Percentiles rank a stretch among this genome's conserved stretches.
Evolutionary conservation across 1,284 basidiomycete genomes (phyloP).

Genomic region (Ganoderma boninense): DNA sequence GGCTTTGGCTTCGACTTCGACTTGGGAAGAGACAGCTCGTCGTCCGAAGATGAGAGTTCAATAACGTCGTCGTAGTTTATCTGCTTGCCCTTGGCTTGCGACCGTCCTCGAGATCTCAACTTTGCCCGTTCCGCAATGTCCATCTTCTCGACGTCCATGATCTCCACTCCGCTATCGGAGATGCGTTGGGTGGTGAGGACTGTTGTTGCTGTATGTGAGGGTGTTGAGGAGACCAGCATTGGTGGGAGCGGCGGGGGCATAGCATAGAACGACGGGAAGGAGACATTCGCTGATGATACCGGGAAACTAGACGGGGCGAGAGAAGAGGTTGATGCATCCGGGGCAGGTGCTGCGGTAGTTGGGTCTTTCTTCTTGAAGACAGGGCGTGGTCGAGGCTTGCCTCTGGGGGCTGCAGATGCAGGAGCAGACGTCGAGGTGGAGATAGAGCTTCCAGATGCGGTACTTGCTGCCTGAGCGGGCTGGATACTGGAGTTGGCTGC

Average conservation of each 20-base stretch:
- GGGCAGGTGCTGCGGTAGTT: background rate
- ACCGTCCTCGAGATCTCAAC: constrained; percentile 46
- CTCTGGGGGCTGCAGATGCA: constrained; percentile 6
- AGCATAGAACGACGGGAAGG: background rate
- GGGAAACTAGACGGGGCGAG: constrained; percentile 18
- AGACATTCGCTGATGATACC: constrained; percentile 6
- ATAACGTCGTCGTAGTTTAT: constrained; percentile 37
- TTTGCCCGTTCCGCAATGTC: constrained; percentile 58
- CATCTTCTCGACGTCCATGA: constrained; percentile 17
- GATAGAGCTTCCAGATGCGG: constrained; percentile 19
- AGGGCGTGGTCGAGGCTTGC: constrained; percentile 35
- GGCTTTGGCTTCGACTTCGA: constrained; percentile 29
- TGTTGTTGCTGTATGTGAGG: constrained; percentile 16
- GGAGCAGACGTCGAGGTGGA: constrained; percentile 18
- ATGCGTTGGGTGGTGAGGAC: constrained; percentile 9
- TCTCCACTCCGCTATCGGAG: constrained; percentile 25
- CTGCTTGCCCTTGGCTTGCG: constrained; percentile 32
- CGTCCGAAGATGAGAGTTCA: constrained; percentile 42
- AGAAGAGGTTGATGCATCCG: constrained; percentile 22
- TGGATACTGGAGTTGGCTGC: constrained; percentile 16
- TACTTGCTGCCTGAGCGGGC: constrained; percentile 3
- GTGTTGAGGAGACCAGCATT: constrained; percentile 9
- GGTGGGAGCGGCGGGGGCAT: constrained; percentile 11
- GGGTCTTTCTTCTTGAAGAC: constrained; percentile 28
- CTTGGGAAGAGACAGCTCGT: constrained; percentile 36